phyloP scores from a whole-genome alignment of 352 stramenopile genomes.

The Pythium vanterpoolii region DNA sequence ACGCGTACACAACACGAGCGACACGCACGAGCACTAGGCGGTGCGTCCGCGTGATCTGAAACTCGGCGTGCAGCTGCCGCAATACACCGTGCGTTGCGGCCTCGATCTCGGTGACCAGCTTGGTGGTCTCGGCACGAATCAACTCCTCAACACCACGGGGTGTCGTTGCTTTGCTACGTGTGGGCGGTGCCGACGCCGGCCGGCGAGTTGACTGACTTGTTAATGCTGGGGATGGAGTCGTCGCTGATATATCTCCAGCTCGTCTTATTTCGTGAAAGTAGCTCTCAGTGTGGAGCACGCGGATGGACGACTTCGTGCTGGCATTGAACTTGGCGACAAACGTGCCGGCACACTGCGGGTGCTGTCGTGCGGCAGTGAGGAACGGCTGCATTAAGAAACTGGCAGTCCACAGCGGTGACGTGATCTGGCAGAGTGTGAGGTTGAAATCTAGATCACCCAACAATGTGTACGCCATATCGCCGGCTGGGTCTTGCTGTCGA shows the following conservation, averaged over 20 bases:
- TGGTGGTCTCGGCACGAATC: slow-evolving; percentile 40
- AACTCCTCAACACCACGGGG: slow-evolving; percentile 37
- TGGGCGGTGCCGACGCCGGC: not conserved
- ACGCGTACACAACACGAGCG: slow-evolving; percentile 53
- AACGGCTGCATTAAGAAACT: slow-evolving; percentile 54
- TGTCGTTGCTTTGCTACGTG: not conserved
- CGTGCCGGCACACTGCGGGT: slow-evolving; percentile 32
- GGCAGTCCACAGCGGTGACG: slow-evolving; percentile 38
- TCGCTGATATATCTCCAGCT: not conserved
- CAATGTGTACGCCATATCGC: slow-evolving; percentile 32
- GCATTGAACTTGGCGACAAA: slow-evolving; percentile 64
- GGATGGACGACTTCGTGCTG: slow-evolving; percentile 29
- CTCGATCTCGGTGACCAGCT: slow-evolving; percentile 48
- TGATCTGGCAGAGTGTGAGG: slow-evolving; percentile 40
- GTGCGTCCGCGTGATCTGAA: slow-evolving; percentile 51
- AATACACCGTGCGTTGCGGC: slow-evolving; percentile 35
- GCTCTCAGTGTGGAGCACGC: slow-evolving; percentile 32
- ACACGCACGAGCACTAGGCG: slow-evolving; percentile 54
- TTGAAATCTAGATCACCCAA: slow-evolving; percentile 62
- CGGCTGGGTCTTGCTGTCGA: slow-evolving; percentile 37
- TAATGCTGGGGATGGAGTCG: not conserved
- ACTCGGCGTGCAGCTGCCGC: slow-evolving; percentile 49
- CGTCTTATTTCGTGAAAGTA: slow-evolving; percentile 34
- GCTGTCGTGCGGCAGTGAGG: slow-evolving; percentile 24
- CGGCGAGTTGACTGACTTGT: not conserved